phyloP scores from a whole-genome alignment of 305 asterid genomes.

The Fraxinus dipetala region DNA sequence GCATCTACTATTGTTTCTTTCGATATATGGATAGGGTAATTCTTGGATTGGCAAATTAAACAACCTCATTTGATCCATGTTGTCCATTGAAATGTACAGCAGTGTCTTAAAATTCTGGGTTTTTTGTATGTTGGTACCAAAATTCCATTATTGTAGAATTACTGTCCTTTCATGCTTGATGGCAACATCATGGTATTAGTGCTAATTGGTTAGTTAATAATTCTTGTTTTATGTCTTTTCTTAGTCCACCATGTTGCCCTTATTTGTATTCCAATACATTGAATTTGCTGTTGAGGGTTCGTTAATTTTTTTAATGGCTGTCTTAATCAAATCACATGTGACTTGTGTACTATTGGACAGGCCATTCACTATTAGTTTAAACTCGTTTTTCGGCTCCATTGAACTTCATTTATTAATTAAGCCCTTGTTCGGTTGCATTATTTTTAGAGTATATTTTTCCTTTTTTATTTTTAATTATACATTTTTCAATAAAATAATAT shows the following conservation, averaged over 20 bases:
- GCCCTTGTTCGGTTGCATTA: no score
- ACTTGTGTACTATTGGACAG: constrained; percentile 50
- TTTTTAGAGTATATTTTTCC: no score
- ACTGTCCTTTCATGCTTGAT: constrained; percentile 34
- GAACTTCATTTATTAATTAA: constrained; percentile 16
- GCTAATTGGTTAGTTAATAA: constrained; percentile 20
- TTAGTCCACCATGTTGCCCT: constrained; percentile 51
- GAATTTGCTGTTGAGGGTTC: constrained; percentile 49
- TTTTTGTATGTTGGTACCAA: constrained; percentile 30
- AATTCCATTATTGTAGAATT: constrained; percentile 37
- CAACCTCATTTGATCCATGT: background rate
- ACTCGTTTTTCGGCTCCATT: constrained; percentile 28
- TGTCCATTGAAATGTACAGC: background rate
- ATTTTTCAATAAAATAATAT: no score
- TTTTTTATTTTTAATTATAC: no score
- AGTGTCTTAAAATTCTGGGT: constrained; percentile 23
- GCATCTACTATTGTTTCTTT: background rate
- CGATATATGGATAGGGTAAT: background rate
- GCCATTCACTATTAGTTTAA: constrained; percentile 47
- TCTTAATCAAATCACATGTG: constrained; percentile 88
- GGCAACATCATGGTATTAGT: constrained; percentile 2
- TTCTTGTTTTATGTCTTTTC: constrained; percentile 24
- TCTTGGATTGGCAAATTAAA: constrained; percentile 9
- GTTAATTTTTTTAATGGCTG: constrained; percentile 41
- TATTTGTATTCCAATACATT: constrained; percentile 47